Evolutionary conservation across 805 yeast genomes (phyloP).

Genomic region (Wickerhamiella hasegawae): DNA sequence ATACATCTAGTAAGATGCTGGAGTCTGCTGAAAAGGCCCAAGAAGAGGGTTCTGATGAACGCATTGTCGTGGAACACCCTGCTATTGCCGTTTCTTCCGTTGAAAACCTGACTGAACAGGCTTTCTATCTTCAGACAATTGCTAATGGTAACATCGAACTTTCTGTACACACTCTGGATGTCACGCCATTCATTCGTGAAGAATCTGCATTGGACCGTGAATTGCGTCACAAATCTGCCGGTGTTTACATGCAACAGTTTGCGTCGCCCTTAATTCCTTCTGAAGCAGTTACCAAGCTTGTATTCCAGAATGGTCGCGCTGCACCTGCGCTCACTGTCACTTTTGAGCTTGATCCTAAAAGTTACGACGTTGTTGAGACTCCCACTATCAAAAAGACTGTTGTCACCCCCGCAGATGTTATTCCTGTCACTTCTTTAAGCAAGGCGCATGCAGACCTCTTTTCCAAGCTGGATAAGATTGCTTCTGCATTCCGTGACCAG

Average conservation of each 20-base stretch:
- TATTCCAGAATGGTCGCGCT: constrained; percentile 39
- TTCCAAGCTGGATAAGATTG: constrained; percentile 2
- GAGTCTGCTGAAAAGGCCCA: neutral
- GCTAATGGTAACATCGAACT: constrained; percentile 51
- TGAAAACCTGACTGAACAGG: constrained; percentile 52
- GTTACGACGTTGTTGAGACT: constrained; percentile 56
- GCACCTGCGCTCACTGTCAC: constrained; percentile 62
- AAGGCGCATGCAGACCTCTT: neutral
- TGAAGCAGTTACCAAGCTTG: constrained; percentile 22
- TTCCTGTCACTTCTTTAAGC: constrained; percentile 29
- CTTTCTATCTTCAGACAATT: constrained; percentile 58
- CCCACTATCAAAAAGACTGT: constrained; percentile 55
- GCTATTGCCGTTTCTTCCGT: constrained; percentile 42
- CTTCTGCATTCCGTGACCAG: constrained; percentile 3
- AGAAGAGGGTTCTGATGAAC: neutral
- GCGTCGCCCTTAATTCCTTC: constrained; percentile 47
- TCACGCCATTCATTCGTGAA: constrained; percentile 50
- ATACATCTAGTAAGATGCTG: neutral
- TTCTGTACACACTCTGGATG: constrained; percentile 78
- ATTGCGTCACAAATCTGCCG: constrained; percentile 75
- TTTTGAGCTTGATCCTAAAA: constrained; percentile 59
- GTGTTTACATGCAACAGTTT: constrained; percentile 61
- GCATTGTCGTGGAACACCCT: neutral
- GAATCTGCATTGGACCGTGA: constrained; percentile 74
- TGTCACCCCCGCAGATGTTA: constrained; percentile 44